These are phyloP conservation scores for Citrullus colocynthis DNA, from an alignment of 306 rosid species.

Conservation along the genomic window DNA sequence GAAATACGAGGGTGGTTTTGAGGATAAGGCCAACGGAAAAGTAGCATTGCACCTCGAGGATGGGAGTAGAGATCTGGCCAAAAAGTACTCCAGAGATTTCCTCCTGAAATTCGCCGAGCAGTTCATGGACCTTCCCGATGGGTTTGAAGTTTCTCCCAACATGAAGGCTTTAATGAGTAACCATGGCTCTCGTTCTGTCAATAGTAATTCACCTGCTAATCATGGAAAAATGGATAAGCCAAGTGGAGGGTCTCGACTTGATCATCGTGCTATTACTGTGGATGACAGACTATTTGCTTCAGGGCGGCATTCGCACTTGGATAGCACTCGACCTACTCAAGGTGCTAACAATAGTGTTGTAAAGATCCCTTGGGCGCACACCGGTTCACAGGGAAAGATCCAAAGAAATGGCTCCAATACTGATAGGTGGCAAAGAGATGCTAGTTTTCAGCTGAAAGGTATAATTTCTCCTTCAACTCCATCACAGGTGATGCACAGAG, in stretches of 20 bases:
- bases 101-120: slow-evolving; percentile 57
- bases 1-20: slow-evolving; percentile 25
- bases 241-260: slow-evolving; percentile 43
- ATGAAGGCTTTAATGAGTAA: slow-evolving; percentile 27
- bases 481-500: slow-evolving; percentile 67
- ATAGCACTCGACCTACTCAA: slow-evolving; percentile 49
- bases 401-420: slow-evolving; percentile 48
- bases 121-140: slow-evolving; percentile 40
- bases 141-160: slow-evolving; percentile 38
- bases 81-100: slow-evolving; percentile 77
- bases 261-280: slow-evolving; percentile 57
- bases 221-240: slow-evolving; percentile 55
- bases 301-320: slow-evolving; percentile 37
- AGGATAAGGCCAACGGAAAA: slow-evolving; percentile 2
- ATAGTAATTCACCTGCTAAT: slow-evolving; percentile 43
- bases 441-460: slow-evolving; percentile 63
- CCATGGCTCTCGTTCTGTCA: slow-evolving; percentile 21
- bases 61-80: slow-evolving; percentile 26
- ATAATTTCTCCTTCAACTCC: slow-evolving; percentile 79
- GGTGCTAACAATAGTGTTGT: slow-evolving; percentile 53
- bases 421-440: slow-evolving; percentile 74
- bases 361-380: slow-evolving; percentile 48
- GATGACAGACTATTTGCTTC: slow-evolving; percentile 46
- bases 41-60: slow-evolving; percentile 18
- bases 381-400: slow-evolving; percentile 58